Evolutionary conservation across 2,329 filamentous ascomycete genomes (phyloP).

Genomic region (Penicillium hordei): DNA sequence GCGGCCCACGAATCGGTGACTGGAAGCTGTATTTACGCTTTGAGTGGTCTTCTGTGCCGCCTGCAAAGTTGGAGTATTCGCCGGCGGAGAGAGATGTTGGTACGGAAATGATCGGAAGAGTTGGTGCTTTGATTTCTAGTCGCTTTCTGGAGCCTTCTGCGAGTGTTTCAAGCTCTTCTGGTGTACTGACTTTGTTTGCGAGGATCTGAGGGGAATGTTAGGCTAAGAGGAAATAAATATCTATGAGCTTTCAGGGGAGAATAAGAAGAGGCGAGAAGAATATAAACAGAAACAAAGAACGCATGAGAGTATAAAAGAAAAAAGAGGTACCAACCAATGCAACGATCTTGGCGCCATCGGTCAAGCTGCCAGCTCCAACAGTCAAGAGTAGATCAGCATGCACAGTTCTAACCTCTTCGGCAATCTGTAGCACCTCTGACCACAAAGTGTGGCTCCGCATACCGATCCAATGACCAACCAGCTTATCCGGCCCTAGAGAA

Average conservation of each 20-base stretch:
- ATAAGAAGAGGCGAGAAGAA: neutral
- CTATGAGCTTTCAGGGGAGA: neutral
- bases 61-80: slow-evolving; percentile 45
- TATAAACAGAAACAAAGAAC: neutral
- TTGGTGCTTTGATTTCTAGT: slow-evolving; percentile 25
- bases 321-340: slow-evolving; percentile 39
- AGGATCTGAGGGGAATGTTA: slow-evolving; percentile 37
- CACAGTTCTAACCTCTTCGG: slow-evolving; percentile 39
- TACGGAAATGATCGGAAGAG: slow-evolving; percentile 40
- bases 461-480: slow-evolving; percentile 50
- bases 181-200: slow-evolving; percentile 48
- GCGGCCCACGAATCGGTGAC: slow-evolving; percentile 43
- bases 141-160: slow-evolving; percentile 29
- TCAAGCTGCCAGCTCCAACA: slow-evolving; percentile 57
- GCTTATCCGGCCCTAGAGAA: slow-evolving; percentile 41
- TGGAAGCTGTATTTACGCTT: slow-evolving; percentile 40
- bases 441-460: slow-evolving; percentile 57
- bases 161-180: slow-evolving; percentile 43
- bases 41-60: slow-evolving; percentile 39
- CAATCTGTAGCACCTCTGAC: slow-evolving; percentile 53
- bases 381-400: slow-evolving; percentile 55
- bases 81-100: slow-evolving; percentile 46
- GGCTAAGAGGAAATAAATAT: neutral
- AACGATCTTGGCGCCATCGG: slow-evolving; percentile 57
- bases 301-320: neutral